These are phyloP conservation scores for Colletotrichum tanaceti DNA, from an alignment of 2,329 filamentous ascomycete genomes.

Conservation along the genomic window DNA sequence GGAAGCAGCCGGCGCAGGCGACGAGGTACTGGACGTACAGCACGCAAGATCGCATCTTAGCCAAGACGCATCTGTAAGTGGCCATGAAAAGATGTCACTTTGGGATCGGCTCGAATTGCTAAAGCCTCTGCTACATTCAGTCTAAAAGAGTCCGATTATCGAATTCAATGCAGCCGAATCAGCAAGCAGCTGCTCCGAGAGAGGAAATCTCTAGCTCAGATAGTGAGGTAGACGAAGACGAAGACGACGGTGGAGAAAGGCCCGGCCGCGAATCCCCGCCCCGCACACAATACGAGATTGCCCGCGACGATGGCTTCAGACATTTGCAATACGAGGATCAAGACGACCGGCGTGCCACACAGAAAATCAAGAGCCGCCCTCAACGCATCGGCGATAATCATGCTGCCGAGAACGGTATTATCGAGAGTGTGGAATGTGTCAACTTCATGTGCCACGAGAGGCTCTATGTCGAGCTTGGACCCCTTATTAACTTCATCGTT, in stretches of 20 bases:
- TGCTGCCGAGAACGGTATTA: slow-evolving; percentile 84
- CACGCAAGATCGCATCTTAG: slow-evolving; percentile 56
- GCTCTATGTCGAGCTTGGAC: slow-evolving; percentile 86
- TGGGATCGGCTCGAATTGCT: neutral
- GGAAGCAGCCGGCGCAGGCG: slow-evolving; percentile 45
- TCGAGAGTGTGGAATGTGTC: slow-evolving; percentile 85
- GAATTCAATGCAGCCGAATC: slow-evolving; percentile 41
- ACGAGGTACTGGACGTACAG: slow-evolving; percentile 51
- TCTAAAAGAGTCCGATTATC: slow-evolving; percentile 52
- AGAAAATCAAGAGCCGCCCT: slow-evolving; percentile 67
- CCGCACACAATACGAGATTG: slow-evolving; percentile 70
- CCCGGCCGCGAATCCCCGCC: slow-evolving; percentile 52
- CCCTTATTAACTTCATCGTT: slow-evolving; percentile 97
- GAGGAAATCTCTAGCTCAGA: slow-evolving; percentile 41
- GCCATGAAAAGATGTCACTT: neutral
- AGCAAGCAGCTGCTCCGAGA: slow-evolving; percentile 32
- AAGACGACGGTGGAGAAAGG: slow-evolving; percentile 45
- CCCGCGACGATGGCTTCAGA: slow-evolving; percentile 69
- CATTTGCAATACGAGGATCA: slow-evolving; percentile 67
- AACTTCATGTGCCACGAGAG: slow-evolving; percentile 98
- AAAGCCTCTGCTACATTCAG: slow-evolving; percentile 32
- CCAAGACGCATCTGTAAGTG: slow-evolving; percentile 54
- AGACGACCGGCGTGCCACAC: slow-evolving; percentile 74
- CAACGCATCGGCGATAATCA: slow-evolving; percentile 72
- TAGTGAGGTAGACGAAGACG: slow-evolving; percentile 45